Evolutionary conservation across 805 yeast species (phyloP).

Genomic region (Yamadazyma tumulicola): DNA sequence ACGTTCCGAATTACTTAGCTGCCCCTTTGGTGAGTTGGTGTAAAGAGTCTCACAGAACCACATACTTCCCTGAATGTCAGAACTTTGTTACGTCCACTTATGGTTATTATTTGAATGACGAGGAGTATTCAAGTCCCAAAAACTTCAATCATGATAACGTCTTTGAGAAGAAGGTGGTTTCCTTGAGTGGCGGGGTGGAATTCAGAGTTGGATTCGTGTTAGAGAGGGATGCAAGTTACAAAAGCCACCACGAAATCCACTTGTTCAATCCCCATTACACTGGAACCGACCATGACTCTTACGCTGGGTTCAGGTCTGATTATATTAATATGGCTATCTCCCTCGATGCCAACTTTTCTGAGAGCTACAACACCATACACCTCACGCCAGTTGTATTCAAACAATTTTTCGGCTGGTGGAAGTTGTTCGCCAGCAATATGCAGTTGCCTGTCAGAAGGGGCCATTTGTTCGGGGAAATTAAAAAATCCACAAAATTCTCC

Average conservation of each 20-base stretch:
- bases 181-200: conserved; percentile 56
- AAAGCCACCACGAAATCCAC: conserved; percentile 59
- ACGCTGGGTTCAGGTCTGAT: conserved; percentile 37
- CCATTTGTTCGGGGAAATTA: conserved; percentile 55
- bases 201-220: conserved; percentile 57
- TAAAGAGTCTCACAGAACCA: conserved; percentile 40
- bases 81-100: conserved; percentile 43
- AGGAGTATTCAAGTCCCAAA: conserved; percentile 4
- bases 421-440: conserved; percentile 70
- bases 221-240: conserved; percentile 39
- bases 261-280: conserved; percentile 55
- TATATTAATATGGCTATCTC: conserved; percentile 41
- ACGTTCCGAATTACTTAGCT: conserved; percentile 72
- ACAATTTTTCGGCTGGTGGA: conserved; percentile 85
- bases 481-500: conserved; percentile 65
- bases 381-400: conserved; percentile 65
- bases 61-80: conserved; percentile 46
- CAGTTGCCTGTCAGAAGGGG: conserved; percentile 81
- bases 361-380: conserved; percentile 67
- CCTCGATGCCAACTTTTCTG: conserved; percentile 30
- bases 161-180: conserved; percentile 54
- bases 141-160: conserved; percentile 3
- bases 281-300: conserved; percentile 35
- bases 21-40: conserved; percentile 54
- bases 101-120: conserved; percentile 45